phyloP scores from a whole-genome alignment of 2,329 filamentous ascomycete species.

The Neopestalotiopsis rosae region DNA sequence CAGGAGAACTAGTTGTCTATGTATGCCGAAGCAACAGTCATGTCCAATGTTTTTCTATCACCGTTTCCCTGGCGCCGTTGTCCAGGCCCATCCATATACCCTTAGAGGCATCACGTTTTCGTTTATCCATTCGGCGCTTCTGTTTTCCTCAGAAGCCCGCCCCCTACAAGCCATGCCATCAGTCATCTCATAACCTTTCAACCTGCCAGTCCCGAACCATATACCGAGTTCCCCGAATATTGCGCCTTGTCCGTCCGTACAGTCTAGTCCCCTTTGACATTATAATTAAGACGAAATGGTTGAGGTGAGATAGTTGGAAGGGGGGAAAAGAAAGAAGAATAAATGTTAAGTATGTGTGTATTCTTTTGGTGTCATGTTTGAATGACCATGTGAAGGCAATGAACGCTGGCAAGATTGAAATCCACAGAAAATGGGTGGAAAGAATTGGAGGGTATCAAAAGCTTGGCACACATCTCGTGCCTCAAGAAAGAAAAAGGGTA shows the following conservation, averaged over 20 bases:
- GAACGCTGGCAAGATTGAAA: background rate
- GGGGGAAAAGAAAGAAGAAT: background rate
- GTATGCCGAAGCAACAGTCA: no score
- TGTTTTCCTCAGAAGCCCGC: no score
- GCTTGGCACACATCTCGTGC: background rate
- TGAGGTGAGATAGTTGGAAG: background rate
- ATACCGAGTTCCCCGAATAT: background rate
- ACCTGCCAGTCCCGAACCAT: background rate
- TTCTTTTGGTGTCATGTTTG: background rate
- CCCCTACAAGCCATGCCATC: no score
- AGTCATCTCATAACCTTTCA: background rate
- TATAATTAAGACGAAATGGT: background rate
- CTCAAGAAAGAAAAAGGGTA: background rate
- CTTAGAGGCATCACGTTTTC: no score
- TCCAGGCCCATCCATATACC: no score
- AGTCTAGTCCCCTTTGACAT: background rate
- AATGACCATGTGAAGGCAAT: background rate
- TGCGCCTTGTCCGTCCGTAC: background rate
- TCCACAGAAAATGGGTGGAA: background rate
- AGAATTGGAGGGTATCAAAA: slow-evolving; percentile 1
- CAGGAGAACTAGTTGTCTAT: no score
- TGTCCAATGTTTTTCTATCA: no score
- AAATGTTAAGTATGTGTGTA: background rate
- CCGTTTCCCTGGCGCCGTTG: no score
- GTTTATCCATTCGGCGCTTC: no score